A percentile compares a stretch with the other conserved stretches of the same genome.
Evolutionary conservation across 2,329 filamentous ascomycete species (phyloP).

Genomic region (Knufia petricola): DNA sequence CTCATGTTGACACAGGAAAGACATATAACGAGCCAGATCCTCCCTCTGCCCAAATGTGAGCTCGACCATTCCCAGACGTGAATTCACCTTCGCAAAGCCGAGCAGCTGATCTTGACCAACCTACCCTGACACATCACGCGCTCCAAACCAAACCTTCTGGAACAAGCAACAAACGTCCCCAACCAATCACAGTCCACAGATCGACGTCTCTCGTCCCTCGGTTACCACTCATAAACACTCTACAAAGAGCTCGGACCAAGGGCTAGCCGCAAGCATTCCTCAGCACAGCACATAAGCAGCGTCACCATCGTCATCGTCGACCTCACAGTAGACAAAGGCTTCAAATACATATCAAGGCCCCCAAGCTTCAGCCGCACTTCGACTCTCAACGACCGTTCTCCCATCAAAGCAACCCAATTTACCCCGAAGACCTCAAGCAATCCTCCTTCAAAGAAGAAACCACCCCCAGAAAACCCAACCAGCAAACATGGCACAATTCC

Average conservation of each 20-base stretch:
- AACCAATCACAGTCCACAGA: background rate
- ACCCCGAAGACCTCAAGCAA: background rate
- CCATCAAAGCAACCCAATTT: background rate
- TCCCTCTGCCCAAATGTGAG: too few relatives aligned
- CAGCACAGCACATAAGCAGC: background rate
- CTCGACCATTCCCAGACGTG: background rate
- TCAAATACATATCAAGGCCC: too few relatives aligned
- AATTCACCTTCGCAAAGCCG: background rate
- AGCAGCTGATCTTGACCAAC: background rate
- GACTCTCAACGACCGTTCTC: too few relatives aligned
- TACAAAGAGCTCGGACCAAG: background rate
- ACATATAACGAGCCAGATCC: background rate
- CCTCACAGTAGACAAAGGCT: background rate
- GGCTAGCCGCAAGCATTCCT: background rate
- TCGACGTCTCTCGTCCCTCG: background rate
- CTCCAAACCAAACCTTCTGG: background rate
- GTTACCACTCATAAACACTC: background rate
- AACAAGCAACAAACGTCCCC: background rate
- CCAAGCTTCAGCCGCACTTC: too few relatives aligned
- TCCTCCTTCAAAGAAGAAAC: background rate
- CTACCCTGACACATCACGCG: background rate
- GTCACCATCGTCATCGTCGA: background rate
- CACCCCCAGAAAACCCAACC: background rate
- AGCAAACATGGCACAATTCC: constrained; percentile 1
- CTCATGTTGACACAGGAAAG: background rate